Conservation (phyloP, 2,329 filamentous ascomycete genomes). For the Calonectria ilicicola region DNA sequence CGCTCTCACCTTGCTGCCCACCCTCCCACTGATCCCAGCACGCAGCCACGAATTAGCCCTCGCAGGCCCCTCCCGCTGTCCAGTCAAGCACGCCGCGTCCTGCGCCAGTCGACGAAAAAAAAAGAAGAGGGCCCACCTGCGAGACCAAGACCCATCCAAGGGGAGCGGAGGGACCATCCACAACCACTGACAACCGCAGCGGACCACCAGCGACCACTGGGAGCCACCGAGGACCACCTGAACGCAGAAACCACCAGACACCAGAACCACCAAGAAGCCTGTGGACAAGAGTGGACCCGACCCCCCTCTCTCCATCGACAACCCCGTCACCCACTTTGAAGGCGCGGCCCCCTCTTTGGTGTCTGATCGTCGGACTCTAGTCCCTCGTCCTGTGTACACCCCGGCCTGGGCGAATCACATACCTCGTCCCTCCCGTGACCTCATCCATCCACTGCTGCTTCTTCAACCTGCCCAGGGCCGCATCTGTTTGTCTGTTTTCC, state of each 20-base stretch:
- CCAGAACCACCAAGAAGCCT: constrained; percentile 37
- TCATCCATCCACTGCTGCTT: constrained; percentile 40
- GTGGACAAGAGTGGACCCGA: constrained; percentile 36
- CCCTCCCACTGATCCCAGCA: constrained; percentile 19
- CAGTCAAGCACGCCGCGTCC: constrained; percentile 35
- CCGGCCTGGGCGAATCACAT: constrained; percentile 40
- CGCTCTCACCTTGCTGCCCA: constrained; percentile 17
- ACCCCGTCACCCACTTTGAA: constrained; percentile 36
- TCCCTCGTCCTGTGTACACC: constrained; percentile 32
- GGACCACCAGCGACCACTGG: constrained; percentile 34
- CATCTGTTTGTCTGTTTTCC: constrained; percentile 32
- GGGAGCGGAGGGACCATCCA: constrained; percentile 31
- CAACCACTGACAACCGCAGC: constrained; percentile 17
- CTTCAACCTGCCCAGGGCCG: constrained; percentile 41
- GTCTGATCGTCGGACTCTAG: constrained; percentile 43
- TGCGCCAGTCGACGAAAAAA: constrained; percentile 33
- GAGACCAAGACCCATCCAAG: constrained; percentile 29
- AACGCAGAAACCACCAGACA: constrained; percentile 22
- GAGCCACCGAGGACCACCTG: constrained; percentile 34
- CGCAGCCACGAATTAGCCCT: constrained; percentile 27
- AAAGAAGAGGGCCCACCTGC: constrained; percentile 18
- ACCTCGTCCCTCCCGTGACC: constrained; percentile 42
- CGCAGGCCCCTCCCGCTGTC: constrained; percentile 30
- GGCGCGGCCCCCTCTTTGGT: constrained; percentile 39
- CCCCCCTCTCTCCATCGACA: constrained; percentile 32